Conservation (phyloP, 2,329 filamentous ascomycete species). For the Ilyonectria destructans region DNA sequence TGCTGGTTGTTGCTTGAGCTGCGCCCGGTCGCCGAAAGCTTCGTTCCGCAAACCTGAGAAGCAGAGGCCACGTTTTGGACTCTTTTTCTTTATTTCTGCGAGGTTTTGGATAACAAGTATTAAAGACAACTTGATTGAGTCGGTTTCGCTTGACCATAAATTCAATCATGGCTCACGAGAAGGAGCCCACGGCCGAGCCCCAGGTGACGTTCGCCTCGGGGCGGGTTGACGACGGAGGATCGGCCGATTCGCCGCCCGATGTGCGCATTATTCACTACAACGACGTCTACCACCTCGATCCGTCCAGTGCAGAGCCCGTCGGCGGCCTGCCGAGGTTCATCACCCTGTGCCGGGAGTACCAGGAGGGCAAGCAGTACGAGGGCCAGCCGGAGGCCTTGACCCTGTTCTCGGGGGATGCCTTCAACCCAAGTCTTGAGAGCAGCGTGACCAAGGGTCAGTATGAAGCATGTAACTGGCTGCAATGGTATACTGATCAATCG, state of each 20-base stretch:
- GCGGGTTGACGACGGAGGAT: constrained; percentile 38
- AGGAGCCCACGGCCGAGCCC: constrained; percentile 47
- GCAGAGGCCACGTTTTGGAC: constrained; percentile 10
- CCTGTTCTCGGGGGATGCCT: constrained; percentile 93
- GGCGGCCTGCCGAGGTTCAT: constrained; percentile 89
- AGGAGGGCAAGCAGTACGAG: constrained; percentile 71
- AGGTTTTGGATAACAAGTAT: neutral
- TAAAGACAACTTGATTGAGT: neutral
- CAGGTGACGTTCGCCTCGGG: constrained; percentile 49
- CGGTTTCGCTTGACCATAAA: neutral
- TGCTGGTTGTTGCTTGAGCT: constrained; percentile 21
- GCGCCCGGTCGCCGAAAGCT: constrained; percentile 29
- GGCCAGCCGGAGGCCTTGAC: constrained; percentile 79
- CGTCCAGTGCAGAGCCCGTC: constrained; percentile 82
- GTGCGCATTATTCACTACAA: constrained; percentile 92
- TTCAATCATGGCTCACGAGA: constrained; percentile 41
- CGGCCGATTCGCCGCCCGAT: constrained; percentile 67
- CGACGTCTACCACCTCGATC: constrained; percentile 92
- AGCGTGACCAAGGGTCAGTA: constrained; percentile 85
- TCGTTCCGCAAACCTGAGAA: constrained; percentile 2
- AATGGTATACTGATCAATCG: constrained; percentile 1
- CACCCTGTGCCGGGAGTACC: constrained; percentile 83
- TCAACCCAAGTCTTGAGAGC: constrained; percentile 92
- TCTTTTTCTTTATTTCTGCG: neutral
- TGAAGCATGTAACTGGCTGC: neutral